These are phyloP conservation scores for Phascolomyces articulosus DNA, from an alignment of 371 early-diverging fungal genomes.

Conservation along the genomic window DNA sequence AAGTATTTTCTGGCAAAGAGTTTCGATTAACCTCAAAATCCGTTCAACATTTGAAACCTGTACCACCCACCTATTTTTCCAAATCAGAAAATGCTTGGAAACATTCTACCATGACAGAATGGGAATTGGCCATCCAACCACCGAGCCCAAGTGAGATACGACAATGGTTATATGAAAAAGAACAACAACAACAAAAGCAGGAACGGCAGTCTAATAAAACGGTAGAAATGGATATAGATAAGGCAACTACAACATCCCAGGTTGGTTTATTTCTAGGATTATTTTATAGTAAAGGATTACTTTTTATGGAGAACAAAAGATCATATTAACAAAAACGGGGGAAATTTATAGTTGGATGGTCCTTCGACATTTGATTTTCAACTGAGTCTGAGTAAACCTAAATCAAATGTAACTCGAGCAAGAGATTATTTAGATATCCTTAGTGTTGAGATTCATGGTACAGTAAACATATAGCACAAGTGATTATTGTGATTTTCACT, in stretches of 20 bases:
- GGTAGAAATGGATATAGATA: not conserved
- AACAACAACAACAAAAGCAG: too few relatives aligned
- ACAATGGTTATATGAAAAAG: conserved; percentile 27
- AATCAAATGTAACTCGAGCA: conserved; percentile 16
- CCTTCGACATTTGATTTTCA: conserved; percentile 68
- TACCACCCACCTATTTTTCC: not conserved
- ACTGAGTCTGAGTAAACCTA: conserved; percentile 50
- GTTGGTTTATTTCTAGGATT: too few relatives aligned
- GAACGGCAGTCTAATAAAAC: not conserved
- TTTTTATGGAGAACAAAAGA: too few relatives aligned
- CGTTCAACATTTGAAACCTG: conserved; percentile 24
- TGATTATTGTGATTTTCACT: too few relatives aligned
- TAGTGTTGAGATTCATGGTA: conserved; percentile 50
- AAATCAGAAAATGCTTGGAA: conserved; percentile 3
- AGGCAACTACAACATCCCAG: conserved; percentile 2
- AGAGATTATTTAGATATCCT: conserved; percentile 41
- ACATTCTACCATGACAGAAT: conserved; percentile 19
- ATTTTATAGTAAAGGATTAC: too few relatives aligned
- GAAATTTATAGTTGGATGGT: conserved; percentile 52
- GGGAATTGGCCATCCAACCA: conserved; percentile 36
- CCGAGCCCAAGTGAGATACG: conserved; percentile 30
- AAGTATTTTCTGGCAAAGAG: conserved; percentile 59
- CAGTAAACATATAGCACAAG: too few relatives aligned
- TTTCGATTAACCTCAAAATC: conserved; percentile 43
- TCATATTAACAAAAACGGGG: too few relatives aligned